phyloP scores from a whole-genome alignment of 2,329 filamentous ascomycete genomes.

The Colletotrichum kahawae region DNA sequence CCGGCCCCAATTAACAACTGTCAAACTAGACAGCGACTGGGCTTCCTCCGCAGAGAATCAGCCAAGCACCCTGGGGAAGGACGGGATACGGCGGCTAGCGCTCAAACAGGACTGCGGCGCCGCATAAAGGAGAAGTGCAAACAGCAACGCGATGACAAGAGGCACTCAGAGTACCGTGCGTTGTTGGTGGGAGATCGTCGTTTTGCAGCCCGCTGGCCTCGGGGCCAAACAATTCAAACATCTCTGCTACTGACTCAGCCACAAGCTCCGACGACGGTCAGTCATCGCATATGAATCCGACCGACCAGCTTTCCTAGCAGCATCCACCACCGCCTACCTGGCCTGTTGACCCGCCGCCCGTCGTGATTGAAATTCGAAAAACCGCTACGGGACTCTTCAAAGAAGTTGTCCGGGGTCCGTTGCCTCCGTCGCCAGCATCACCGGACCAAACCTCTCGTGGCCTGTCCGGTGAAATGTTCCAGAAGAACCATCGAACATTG shows the following conservation, averaged over 20 bases:
- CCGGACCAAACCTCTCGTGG: not conserved
- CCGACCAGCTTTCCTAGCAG: not conserved
- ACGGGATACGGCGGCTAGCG: not conserved
- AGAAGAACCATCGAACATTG: constrained; percentile 17
- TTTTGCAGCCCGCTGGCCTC: not conserved
- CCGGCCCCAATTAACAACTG: constrained; percentile 1
- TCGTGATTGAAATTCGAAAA: not conserved
- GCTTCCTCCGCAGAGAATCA: not conserved
- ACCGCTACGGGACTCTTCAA: constrained; percentile 4
- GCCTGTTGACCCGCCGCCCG: not conserved
- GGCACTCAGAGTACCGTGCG: not conserved
- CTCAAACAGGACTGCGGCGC: not conserved
- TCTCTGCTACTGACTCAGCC: constrained; percentile 18
- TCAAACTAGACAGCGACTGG: not conserved
- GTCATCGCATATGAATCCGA: not conserved
- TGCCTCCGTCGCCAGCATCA: constrained; percentile 2
- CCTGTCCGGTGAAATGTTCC: constrained; percentile 6
- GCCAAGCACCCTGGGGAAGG: constrained; percentile 5
- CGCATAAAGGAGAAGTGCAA: constrained; percentile 11
- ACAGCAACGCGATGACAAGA: not conserved
- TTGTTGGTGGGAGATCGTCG: constrained; percentile 4
- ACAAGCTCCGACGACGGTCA: not conserved
- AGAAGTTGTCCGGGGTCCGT: constrained; percentile 10
- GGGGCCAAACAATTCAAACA: not conserved
- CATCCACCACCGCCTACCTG: constrained; percentile 3